Evolutionary conservation across 148 eudicot species (phyloP).

Genomic region (Nyssa sinensis): DNA sequence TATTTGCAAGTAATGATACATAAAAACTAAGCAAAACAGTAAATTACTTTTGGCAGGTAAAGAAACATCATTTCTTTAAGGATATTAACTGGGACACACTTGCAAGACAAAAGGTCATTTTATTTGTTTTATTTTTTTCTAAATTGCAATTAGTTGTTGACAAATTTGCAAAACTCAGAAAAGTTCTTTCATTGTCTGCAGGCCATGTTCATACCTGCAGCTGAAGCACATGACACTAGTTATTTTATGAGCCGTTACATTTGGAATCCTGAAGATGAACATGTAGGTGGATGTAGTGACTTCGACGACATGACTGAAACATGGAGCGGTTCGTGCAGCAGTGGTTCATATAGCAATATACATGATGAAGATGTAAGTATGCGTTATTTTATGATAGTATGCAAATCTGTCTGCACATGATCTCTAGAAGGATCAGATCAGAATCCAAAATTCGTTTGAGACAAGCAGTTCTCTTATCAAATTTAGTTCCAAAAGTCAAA

Average conservation of each 20-base stretch:
- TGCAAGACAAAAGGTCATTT: constrained; percentile 84
- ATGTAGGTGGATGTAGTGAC: constrained; percentile 83
- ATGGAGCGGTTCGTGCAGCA: constrained; percentile 70
- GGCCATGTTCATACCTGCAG: constrained; percentile 95
- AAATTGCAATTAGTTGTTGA: constrained; percentile 3
- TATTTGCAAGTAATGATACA: not conserved
- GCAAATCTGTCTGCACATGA: not conserved
- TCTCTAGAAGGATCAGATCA: not conserved
- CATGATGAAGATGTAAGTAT: constrained; percentile 83
- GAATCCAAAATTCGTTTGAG: not conserved
- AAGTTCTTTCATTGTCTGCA: constrained; percentile 28
- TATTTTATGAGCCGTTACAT: constrained; percentile 97
- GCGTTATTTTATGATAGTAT: not conserved
- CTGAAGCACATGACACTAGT: constrained; percentile 90
- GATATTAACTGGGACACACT: constrained; percentile 93
- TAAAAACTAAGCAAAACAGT: constrained; percentile 9
- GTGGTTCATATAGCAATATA: constrained; percentile 69
- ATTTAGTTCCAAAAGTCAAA: not conserved
- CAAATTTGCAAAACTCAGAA: constrained; percentile 9
- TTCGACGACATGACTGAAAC: constrained; percentile 81
- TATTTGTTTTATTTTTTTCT: constrained; percentile 1
- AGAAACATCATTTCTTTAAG: constrained; percentile 73
- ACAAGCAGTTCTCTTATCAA: not conserved
- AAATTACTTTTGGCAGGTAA: constrained; percentile 51
- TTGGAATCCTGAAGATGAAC: constrained; percentile 92